Percentiles rank a stretch among this genome's conserved stretches.
Evolutionary conservation across 108 stramenopile genomes (phyloP).

Genomic region (Cyclotella kingstonii): DNA sequence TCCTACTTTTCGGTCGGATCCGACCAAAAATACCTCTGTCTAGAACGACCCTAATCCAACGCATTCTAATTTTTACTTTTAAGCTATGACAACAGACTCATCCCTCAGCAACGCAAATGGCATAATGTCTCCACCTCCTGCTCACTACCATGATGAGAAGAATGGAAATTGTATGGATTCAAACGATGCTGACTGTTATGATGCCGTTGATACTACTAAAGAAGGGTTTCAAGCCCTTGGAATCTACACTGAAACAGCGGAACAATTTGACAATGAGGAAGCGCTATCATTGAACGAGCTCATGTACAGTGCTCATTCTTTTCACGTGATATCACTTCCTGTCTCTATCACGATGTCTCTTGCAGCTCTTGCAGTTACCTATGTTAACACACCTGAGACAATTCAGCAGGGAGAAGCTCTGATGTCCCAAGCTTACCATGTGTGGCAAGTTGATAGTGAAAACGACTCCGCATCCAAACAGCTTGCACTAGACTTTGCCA

Average conservation of each 20-base stretch:
- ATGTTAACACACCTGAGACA: constrained; percentile 69
- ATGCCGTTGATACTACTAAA: background rate
- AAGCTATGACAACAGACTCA: constrained; percentile 11
- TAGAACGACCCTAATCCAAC: too few relatives aligned
- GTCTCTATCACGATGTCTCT: constrained; percentile 84
- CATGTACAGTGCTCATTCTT: constrained; percentile 68
- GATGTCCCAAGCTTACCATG: constrained; percentile 71
- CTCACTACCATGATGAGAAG: constrained; percentile 1
- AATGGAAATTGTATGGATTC: background rate
- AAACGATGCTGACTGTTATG: background rate
- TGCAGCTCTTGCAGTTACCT: constrained; percentile 75
- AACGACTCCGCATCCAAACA: constrained; percentile 57
- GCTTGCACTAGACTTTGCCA: constrained; percentile 74
- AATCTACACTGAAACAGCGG: constrained; percentile 2
- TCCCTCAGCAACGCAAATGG: constrained; percentile 36
- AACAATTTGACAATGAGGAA: constrained; percentile 11
- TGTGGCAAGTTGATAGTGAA: constrained; percentile 54
- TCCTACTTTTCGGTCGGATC: too few relatives aligned
- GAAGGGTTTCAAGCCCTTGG: constrained; percentile 5
- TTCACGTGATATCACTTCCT: constrained; percentile 53
- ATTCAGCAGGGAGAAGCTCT: constrained; percentile 49
- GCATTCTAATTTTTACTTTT: too few relatives aligned
- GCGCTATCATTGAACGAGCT: constrained; percentile 60
- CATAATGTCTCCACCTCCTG: constrained; percentile 22
- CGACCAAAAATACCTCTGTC: too few relatives aligned